Percentiles rank a stretch among this genome's conserved stretches.
These are phyloP conservation scores for Mucor piriformis DNA, from an alignment of 371 early-diverging fungal species.

Conservation along the genomic window DNA sequence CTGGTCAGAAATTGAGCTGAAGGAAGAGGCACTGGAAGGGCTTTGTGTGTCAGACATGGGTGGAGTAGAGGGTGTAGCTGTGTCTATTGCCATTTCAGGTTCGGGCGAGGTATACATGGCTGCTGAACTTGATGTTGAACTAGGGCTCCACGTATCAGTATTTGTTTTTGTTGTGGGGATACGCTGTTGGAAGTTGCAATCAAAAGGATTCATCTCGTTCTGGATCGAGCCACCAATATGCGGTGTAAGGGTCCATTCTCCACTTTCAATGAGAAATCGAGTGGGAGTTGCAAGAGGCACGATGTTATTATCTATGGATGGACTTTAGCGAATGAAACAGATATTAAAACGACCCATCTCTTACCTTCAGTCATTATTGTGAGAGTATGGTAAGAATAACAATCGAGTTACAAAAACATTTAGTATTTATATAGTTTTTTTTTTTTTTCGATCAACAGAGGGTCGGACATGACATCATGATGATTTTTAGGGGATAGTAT, in stretches of 20 bases:
- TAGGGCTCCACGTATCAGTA: not conserved
- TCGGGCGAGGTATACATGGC: conserved; percentile 3
- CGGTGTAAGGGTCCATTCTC: conserved; percentile 37
- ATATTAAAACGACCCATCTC: not conserved
- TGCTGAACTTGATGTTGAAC: not conserved
- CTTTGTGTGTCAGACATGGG: conserved; percentile 31
- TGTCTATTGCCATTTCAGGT: not conserved
- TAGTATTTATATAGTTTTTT: not conserved
- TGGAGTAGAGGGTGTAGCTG: conserved; percentile 15
- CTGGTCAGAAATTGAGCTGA: conserved; percentile 1
- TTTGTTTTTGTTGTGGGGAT: not conserved
- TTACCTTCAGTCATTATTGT: conserved; percentile 22
- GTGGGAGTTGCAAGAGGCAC: conserved; percentile 36
- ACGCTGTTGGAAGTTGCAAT: conserved; percentile 25
- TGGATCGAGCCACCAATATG: conserved; percentile 15
- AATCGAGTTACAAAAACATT: not conserved
- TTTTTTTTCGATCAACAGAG: not conserved
- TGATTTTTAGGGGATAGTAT: not conserved
- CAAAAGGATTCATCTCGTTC: conserved; percentile 39
- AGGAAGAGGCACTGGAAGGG: conserved; percentile 17
- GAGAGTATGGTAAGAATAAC: not conserved
- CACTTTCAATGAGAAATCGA: conserved; percentile 37
- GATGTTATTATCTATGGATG: conserved; percentile 8
- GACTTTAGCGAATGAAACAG: not conserved
- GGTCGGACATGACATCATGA: conserved; percentile 5